Conservation (phyloP, 495 filamentous ascomycete species). For the Glonium stellatum region DNA sequence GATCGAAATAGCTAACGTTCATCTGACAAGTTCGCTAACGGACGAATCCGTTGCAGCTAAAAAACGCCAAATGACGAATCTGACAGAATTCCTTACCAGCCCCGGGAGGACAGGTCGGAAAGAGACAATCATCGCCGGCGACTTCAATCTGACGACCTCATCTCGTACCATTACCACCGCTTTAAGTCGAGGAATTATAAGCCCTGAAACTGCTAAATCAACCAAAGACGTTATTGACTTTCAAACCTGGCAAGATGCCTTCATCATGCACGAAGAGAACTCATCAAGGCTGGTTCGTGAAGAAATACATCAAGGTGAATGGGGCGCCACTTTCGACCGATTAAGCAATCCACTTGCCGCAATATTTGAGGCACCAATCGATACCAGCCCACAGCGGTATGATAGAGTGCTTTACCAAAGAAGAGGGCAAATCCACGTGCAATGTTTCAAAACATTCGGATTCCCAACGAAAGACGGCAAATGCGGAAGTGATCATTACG, state of each 20-base stretch:
- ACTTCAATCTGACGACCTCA: slow-evolving; percentile 4
- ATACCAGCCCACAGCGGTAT: not conserved
- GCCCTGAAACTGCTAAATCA: not conserved
- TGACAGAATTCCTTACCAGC: not conserved
- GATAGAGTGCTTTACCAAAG: not conserved
- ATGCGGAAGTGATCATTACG: slow-evolving; percentile 3
- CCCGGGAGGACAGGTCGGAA: too few species aligned
- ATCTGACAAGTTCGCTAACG: not conserved
- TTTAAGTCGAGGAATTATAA: not conserved
- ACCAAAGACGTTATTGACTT: not conserved
- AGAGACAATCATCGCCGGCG: not conserved
- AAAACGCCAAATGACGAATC: not conserved
- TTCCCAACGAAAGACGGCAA: not conserved
- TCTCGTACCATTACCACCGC: not conserved
- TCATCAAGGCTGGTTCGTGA: not conserved
- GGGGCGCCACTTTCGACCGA: slow-evolving; percentile 1
- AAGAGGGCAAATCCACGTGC: not conserved
- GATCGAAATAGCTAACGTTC: not conserved
- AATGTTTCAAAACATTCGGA: not conserved
- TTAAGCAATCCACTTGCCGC: not conserved
- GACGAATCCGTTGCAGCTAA: not conserved
- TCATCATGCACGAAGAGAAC: too few species aligned
- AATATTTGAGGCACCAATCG: not conserved
- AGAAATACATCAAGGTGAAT: not conserved
- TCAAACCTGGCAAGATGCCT: not conserved